Evolutionary conservation across 768 basidiomycete genomes (phyloP).

Genomic region (Podaxis mareebaensis): DNA sequence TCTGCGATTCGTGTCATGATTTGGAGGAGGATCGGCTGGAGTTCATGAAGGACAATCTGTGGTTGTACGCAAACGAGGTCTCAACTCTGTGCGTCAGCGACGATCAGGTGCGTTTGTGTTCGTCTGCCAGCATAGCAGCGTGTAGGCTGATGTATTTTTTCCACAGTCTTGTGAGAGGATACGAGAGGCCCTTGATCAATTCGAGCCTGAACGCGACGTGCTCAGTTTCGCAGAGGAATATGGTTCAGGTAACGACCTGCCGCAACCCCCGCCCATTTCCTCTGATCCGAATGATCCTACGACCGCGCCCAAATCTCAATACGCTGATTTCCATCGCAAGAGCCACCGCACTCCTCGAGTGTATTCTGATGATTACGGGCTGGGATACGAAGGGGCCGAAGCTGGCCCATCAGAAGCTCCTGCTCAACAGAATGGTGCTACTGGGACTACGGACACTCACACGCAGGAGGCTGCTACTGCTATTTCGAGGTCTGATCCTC

Average conservation of each 20-base stretch:
- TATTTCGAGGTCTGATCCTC: background rate
- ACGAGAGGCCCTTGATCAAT: constrained; percentile 80
- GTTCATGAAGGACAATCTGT: constrained; percentile 91
- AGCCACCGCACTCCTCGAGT: constrained; percentile 26
- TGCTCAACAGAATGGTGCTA: background rate
- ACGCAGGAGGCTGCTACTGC: constrained; percentile 10
- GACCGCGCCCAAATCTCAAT: constrained; percentile 26
- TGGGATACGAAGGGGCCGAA: background rate
- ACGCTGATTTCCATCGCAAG: constrained; percentile 32
- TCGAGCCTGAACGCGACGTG: constrained; percentile 84
- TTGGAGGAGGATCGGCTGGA: constrained; percentile 94
- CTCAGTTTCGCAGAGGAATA: constrained; percentile 84
- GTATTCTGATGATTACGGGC: constrained; percentile 13
- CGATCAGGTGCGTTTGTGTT: constrained; percentile 67
- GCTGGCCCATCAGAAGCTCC: constrained; percentile 9
- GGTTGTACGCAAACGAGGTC: constrained; percentile 93
- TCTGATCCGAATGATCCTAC: constrained; percentile 40
- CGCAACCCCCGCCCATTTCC: constrained; percentile 74
- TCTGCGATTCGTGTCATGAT: constrained; percentile 97
- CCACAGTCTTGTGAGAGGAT: constrained; percentile 87
- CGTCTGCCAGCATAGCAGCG: no score
- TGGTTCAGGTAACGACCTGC: constrained; percentile 83
- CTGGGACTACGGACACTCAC: constrained; percentile 24
- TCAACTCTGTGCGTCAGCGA: constrained; percentile 95
- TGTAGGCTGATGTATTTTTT: constrained; percentile 6